Base-by-base conservation (phyloP, 345 rosid genomes). In the Boechera divaricarpa region DNA sequence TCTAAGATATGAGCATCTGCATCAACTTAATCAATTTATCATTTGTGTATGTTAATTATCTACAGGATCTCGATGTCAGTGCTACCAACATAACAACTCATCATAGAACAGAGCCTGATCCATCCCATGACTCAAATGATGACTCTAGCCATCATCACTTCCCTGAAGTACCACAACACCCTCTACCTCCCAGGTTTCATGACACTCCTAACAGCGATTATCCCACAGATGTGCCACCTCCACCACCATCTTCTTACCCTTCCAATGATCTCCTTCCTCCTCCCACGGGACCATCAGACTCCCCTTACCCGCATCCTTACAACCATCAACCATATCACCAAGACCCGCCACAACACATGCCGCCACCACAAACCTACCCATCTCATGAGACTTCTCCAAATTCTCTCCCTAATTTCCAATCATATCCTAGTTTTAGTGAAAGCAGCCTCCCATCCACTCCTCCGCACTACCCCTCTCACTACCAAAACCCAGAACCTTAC, bases 361-460 rank as follows among this genome's bases (percentile, higher is more conserved):
- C 73, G n/a, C 85, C 77, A 60, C 81, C 89, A 32, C 88, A 76
- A 55, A 82, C 78, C 81, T 88, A 88, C 81, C 84, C 81, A 51
- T 62, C 92, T 51, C 84, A 90, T 47, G 95, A 90, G 36, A 68
- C 78, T 70, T 73, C 91, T 69, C 65, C 88, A 10, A 85, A 41
- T 56, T 80, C 92, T 16, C 87, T 85, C 74, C 90, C 99, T 64
- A 87, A 92, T 74, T 92, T 95, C 77, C 99, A 95, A 41, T 88
- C 98, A 45, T 92, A 95, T 74, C 93, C 98, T 38, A 91, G 96
- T 79, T 92, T 91, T 73, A 64, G 87, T 0, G 98, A 92, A 78
- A 89, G 85, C 73, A 92, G 80, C 83, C 90, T 95, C 72, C 87
- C 99, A 36, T 74, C 98, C 16, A 87, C 80, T 7, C 82, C 90